These are phyloP conservation scores for Trichophyton rubrum DNA, from an alignment of 2,329 filamentous ascomycete species.

Conservation along the genomic window DNA sequence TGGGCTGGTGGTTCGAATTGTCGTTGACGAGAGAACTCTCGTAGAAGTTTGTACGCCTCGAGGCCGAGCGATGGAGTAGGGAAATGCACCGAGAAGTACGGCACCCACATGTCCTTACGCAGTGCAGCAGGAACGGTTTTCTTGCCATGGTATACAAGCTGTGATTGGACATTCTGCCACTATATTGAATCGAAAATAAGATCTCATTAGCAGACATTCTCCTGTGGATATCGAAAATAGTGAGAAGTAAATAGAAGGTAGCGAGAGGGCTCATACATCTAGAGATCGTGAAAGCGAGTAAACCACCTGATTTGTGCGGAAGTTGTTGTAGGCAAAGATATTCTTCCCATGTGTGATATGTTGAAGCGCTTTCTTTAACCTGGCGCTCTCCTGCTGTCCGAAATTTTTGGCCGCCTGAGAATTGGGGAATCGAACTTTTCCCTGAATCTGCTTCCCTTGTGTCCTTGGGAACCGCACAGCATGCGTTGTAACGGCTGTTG, in stretches of 20 bases:
- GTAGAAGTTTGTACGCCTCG: constrained; percentile 44
- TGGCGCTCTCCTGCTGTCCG: constrained; percentile 25
- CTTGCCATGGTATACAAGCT: constrained; percentile 52
- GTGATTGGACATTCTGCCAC: constrained; percentile 42
- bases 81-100: constrained; percentile 47
- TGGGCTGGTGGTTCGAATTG: constrained; percentile 40
- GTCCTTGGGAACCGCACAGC: constrained; percentile 12
- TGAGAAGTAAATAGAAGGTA: not conserved
- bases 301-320: constrained; percentile 51
- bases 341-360: constrained; percentile 42
- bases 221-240: not conserved
- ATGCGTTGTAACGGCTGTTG: constrained; percentile 7
- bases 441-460: constrained; percentile 27
- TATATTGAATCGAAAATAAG: constrained; percentile 17
- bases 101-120: constrained; percentile 51
- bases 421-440: constrained; percentile 25
- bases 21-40: constrained; percentile 48
- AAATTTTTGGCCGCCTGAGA: constrained; percentile 34
- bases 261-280: constrained; percentile 33
- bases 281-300: constrained; percentile 48
- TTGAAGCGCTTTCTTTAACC: constrained; percentile 35
- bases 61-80: constrained; percentile 39
- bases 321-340: constrained; percentile 51
- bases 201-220: not conserved
- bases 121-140: constrained; percentile 47